Conservation (phyloP, 352 stramenopile genomes). For the Phytophthora sp. region DNA sequence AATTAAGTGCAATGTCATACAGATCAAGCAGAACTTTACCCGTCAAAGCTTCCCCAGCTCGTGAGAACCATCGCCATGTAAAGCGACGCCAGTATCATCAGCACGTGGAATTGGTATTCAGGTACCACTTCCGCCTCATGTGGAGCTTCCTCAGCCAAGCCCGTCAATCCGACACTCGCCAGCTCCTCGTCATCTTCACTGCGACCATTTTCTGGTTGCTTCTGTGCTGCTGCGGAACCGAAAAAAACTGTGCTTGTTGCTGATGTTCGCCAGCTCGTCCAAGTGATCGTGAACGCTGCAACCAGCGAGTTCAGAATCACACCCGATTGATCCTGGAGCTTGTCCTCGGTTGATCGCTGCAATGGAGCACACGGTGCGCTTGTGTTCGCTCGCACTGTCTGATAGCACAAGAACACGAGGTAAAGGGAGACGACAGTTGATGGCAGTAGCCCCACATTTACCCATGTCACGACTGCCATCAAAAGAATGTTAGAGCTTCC, state of each 20-base stretch:
- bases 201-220: conserved; percentile 18
- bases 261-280: conserved; percentile 75
- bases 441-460: conserved; percentile 67
- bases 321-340: conserved; percentile 45
- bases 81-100: conserved; percentile 78
- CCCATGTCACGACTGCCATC: conserved; percentile 56
- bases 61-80: conserved; percentile 88
- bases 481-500: conserved; percentile 19
- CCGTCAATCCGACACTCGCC: conserved; percentile 35
- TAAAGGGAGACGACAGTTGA: conserved; percentile 62
- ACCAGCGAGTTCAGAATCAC: conserved; percentile 61
- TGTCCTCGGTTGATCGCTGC: conserved; percentile 34
- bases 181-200: conserved; percentile 41
- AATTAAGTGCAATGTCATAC: not conserved
- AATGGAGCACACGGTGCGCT: conserved; percentile 51
- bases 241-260: conserved; percentile 67
- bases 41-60: conserved; percentile 71
- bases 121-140: conserved; percentile 37
- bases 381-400: conserved; percentile 72
- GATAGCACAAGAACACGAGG: conserved; percentile 74
- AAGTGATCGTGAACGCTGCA: conserved; percentile 67
- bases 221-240: conserved; percentile 38
- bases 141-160: conserved; percentile 19
- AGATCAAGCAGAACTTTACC: conserved; percentile 36
- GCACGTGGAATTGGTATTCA: conserved; percentile 76